Evolutionary conservation across 31 red algal genomes (phyloP).

Genomic region (Asparagopsis taxiformis): DNA sequence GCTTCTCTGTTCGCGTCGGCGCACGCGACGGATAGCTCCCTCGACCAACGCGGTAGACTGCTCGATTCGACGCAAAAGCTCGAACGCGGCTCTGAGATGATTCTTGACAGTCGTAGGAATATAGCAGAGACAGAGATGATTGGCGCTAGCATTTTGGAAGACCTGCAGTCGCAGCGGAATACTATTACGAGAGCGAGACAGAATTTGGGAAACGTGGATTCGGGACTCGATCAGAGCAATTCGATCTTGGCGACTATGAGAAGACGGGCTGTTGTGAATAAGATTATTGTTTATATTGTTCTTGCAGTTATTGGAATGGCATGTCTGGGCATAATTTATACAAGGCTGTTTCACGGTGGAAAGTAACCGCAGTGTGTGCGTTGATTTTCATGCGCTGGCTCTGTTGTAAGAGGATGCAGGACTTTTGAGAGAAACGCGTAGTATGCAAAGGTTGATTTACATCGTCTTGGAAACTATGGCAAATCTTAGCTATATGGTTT

Average conservation of each 20-base stretch:
- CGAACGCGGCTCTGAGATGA: slow-evolving; percentile 5
- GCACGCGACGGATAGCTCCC: background rate
- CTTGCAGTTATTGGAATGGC: slow-evolving; percentile 32
- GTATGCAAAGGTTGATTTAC: no score
- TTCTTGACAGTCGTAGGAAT: slow-evolving; percentile 15
- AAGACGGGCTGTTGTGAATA: slow-evolving; percentile 60
- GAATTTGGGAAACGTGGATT: slow-evolving; percentile 42
- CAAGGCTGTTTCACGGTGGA: slow-evolving; percentile 62
- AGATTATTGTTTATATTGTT: slow-evolving; percentile 70
- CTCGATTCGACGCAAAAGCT: background rate
- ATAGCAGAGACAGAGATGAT: slow-evolving; percentile 64
- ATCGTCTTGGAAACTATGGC: no score
- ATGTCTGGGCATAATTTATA: slow-evolving; percentile 50
- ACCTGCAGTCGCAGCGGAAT: slow-evolving; percentile 48
- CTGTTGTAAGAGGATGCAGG: no score
- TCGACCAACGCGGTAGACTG: no score
- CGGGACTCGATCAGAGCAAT: slow-evolving; percentile 44
- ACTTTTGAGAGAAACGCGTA: no score
- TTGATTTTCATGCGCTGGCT: no score
- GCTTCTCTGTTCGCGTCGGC: background rate
- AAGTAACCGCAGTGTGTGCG: no score
- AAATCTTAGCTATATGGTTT: no score
- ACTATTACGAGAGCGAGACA: slow-evolving; percentile 59
- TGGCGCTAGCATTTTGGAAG: slow-evolving; percentile 63
- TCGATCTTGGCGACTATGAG: slow-evolving; percentile 71